A percentile compares a stretch with the other conserved stretches of the same genome.
Conservation (phyloP, 148 eudicot species). For the Drosera capensis region DNA sequence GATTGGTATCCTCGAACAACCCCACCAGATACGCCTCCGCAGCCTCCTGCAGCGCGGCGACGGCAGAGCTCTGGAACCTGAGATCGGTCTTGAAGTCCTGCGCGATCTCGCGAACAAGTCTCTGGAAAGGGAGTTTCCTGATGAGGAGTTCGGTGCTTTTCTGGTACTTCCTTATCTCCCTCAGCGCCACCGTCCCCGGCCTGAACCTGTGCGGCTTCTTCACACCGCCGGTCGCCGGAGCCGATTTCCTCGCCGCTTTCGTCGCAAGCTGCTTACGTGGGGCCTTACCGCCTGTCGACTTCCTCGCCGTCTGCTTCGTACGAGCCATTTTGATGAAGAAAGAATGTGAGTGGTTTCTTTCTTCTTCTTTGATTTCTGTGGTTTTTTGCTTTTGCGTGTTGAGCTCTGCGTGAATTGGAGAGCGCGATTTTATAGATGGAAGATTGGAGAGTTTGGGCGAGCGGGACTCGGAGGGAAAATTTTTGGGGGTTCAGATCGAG, state of each 20-base stretch:
- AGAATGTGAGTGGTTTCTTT: too few relatives aligned
- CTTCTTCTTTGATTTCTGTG: too few relatives aligned
- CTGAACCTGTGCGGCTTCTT: constrained; percentile 46
- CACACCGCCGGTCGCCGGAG: constrained; percentile 46
- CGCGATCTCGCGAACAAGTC: constrained; percentile 42
- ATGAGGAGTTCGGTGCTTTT: constrained; percentile 45
- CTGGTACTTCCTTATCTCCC: constrained; percentile 51
- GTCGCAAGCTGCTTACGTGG: constrained; percentile 42
- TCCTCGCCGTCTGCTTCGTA: constrained; percentile 39
- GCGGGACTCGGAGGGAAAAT: too few relatives aligned
- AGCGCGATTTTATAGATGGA: too few relatives aligned
- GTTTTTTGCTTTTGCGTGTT: too few relatives aligned
- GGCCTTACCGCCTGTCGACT: constrained; percentile 42
- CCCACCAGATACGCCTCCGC: constrained; percentile 18
- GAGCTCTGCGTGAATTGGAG: too few relatives aligned
- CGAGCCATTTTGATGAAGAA: constrained; percentile 21
- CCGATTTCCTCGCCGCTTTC: constrained; percentile 39
- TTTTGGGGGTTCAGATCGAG: too few relatives aligned
- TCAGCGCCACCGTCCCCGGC: constrained; percentile 37
- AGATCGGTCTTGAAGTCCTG: constrained; percentile 55
- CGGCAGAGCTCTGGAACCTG: constrained; percentile 41
- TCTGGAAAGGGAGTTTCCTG: constrained; percentile 41
- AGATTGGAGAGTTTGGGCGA: too few relatives aligned
- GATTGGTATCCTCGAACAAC: constrained; percentile 13
- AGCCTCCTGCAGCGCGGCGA: constrained; percentile 19